These are phyloP conservation scores for Alloteropsis semialata DNA, from an alignment of 176 grass and related monocot species.

Conservation along the genomic window DNA sequence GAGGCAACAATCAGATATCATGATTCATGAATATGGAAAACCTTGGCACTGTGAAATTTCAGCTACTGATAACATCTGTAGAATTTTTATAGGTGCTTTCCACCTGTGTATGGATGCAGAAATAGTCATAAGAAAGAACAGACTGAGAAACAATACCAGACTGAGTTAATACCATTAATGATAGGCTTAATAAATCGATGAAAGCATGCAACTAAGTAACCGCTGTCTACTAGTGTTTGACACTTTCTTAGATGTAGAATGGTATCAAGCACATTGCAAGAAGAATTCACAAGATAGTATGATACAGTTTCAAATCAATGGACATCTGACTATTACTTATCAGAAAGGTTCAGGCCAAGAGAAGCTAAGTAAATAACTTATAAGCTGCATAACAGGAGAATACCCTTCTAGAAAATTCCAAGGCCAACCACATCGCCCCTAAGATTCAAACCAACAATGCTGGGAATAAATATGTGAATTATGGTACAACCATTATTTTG, in stretches of 20 bases:
- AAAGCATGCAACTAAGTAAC: neutral
- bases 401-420: neutral
- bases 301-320: slow-evolving; percentile 6
- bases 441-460: neutral
- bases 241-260: neutral
- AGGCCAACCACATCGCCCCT: neutral
- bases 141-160: neutral
- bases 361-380: slow-evolving; percentile 14
- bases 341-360: neutral
- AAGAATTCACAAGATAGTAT: slow-evolving; percentile 11
- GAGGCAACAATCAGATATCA: neutral
- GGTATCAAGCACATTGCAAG: neutral
- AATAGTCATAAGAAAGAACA: neutral
- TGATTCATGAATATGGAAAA: neutral
- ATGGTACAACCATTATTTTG: neutral
- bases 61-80: neutral
- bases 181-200: neutral
- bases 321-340: slow-evolving; percentile 9
- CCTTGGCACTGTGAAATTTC: neutral
- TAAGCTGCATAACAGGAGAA: slow-evolving; percentile 11
- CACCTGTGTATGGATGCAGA: neutral
- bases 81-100: neutral
- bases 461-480: slow-evolving; percentile 8
- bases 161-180: neutral
- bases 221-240: neutral